These are phyloP conservation scores for Coemansia sp. DNA, from an alignment of 192 early-diverging fungal genomes.

Conservation along the genomic window DNA sequence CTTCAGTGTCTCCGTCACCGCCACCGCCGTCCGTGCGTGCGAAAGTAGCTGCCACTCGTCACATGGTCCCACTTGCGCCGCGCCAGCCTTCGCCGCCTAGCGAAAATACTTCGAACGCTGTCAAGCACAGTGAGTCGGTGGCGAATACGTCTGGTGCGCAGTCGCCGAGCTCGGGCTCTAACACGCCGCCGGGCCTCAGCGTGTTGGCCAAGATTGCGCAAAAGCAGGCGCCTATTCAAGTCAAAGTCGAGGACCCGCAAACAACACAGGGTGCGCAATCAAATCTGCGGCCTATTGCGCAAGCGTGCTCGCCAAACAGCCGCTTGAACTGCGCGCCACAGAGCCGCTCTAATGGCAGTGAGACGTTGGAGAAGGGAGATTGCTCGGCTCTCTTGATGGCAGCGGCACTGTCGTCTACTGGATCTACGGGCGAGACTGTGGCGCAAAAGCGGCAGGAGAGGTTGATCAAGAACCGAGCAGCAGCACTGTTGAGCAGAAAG, in stretches of 20 bases:
- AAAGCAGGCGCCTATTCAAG: constrained; percentile 35
- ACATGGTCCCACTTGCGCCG: constrained; percentile 24
- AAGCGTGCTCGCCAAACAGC: constrained; percentile 22
- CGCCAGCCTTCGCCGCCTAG: constrained; percentile 13
- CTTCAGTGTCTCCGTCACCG: background rate
- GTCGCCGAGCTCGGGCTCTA: constrained; percentile 22
- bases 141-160: background rate
- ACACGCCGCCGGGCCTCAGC: constrained; percentile 42
- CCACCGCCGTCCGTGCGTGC: background rate
- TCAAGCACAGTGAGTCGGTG: background rate
- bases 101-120: background rate
- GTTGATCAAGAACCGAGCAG: constrained; percentile 90
- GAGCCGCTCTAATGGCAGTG: background rate
- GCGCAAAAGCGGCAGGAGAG: constrained; percentile 80
- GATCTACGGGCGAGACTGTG: constrained; percentile 23
- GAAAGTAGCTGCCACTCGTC: background rate
- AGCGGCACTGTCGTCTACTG: background rate
- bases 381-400: constrained; percentile 6
- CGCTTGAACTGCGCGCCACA: background rate
- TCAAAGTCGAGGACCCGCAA: constrained; percentile 8
- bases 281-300: constrained; percentile 21
- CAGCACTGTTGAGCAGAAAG: constrained; percentile 83
- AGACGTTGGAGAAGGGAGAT: background rate
- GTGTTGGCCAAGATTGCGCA: constrained; percentile 49
- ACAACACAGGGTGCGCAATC: background rate